Conservation (phyloP, 495 filamentous ascomycete species). For the Lepraria neglecta region DNA sequence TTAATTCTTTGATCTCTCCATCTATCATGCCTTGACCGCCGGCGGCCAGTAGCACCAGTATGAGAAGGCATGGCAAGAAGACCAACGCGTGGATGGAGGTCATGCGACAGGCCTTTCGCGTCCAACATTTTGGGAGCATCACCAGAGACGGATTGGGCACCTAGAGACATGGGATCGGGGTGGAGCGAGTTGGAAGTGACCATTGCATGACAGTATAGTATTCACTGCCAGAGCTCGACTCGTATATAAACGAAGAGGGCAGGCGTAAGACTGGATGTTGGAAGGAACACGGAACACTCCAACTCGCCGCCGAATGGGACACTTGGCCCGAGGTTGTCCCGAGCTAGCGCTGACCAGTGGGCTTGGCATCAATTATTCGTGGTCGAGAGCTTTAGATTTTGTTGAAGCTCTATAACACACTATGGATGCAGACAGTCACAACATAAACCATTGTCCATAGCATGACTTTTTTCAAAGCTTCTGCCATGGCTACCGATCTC, state of each 20-base stretch:
- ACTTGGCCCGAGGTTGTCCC: too few relatives aligned
- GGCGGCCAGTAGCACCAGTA: constrained; percentile 13
- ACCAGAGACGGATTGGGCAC: constrained; percentile 10
- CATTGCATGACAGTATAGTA: constrained; percentile 13
- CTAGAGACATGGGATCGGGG: constrained; percentile 15
- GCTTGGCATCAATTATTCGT: constrained; percentile 5
- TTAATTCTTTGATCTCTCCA: constrained; percentile 25
- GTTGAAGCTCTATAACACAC: not conserved
- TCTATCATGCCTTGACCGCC: constrained; percentile 25
- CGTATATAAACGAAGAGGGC: not conserved
- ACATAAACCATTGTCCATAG: not conserved
- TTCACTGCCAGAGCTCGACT: not conserved
- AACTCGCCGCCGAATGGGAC: not conserved
- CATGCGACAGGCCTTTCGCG: constrained; percentile 16
- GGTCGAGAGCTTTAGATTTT: not conserved
- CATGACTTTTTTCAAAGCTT: not conserved
- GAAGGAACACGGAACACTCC: constrained; percentile 1
- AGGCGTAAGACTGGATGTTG: not conserved
- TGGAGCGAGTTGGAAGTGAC: not conserved
- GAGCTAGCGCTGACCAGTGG: not conserved
- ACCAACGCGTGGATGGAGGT: constrained; percentile 5
- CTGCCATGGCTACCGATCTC: constrained; percentile 9
- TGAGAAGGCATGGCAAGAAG: constrained; percentile 17
- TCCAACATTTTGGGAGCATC: constrained; percentile 21
- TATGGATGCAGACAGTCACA: not conserved